phyloP scores from a whole-genome alignment of 1,284 basidiomycete genomes.

The Fomitiporia mediterranea region DNA sequence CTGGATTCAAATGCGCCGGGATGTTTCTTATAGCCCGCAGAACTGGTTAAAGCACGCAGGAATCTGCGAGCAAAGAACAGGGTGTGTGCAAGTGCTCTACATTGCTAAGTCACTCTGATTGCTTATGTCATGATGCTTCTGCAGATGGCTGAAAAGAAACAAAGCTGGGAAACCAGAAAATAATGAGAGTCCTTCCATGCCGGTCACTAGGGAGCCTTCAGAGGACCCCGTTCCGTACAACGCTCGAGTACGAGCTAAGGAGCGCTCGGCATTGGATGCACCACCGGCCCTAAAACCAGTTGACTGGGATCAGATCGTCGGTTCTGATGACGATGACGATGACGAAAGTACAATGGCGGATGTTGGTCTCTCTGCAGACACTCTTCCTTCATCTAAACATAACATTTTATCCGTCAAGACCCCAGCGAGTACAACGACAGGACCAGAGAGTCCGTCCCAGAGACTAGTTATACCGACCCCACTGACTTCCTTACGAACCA shows the following conservation, averaged over 20 bases:
- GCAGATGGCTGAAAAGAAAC: background rate
- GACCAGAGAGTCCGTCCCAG: background rate
- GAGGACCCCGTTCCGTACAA: slow-evolving; percentile 16
- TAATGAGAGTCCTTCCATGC: background rate
- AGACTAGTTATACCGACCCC: background rate
- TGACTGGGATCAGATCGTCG: slow-evolving; percentile 15
- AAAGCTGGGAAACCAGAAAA: background rate
- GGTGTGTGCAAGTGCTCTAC: slow-evolving; percentile 3
- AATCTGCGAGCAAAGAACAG: slow-evolving; percentile 16
- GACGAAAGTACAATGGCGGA: background rate
- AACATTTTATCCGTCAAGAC: no score
- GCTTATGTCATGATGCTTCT: background rate
- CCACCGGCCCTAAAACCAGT: slow-evolving; percentile 11
- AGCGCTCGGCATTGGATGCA: background rate
- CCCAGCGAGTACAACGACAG: background rate
- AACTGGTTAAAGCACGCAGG: slow-evolving; percentile 21
- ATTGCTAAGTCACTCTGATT: background rate
- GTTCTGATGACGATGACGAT: slow-evolving; percentile 15
- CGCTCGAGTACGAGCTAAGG: slow-evolving; percentile 3
- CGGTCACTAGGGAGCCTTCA: background rate
- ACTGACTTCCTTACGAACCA: background rate
- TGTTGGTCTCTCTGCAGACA: background rate
- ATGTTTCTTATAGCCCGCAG: slow-evolving; percentile 19
- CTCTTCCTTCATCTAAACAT: no score
- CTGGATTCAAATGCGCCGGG: slow-evolving; percentile 21